A percentile compares a stretch with the other conserved stretches of the same genome.
phyloP scores from a whole-genome alignment of 306 rosid species.

The Quercus mongolica region DNA sequence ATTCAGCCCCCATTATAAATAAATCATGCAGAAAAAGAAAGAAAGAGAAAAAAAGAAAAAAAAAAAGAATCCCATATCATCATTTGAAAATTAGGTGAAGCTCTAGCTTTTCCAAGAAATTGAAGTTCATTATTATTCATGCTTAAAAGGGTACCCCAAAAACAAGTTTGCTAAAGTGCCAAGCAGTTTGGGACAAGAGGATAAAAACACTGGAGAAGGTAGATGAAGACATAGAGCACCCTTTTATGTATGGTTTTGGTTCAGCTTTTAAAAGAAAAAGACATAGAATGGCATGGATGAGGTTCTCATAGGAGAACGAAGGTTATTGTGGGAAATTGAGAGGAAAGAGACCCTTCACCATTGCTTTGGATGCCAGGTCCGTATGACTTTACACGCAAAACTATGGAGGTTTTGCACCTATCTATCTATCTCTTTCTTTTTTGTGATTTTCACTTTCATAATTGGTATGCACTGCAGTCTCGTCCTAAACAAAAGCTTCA shows the following conservation, averaged over 20 bases:
- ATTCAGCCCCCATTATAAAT: too few relatives aligned
- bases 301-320: constrained; percentile 17
- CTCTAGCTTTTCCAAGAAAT: neutral
- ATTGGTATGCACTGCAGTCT: constrained; percentile 33
- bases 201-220: neutral
- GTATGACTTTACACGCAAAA: constrained; percentile 73
- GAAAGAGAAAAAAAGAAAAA: neutral
- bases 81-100: neutral
- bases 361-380: constrained; percentile 55
- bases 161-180: neutral
- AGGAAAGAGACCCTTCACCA: constrained; percentile 39
- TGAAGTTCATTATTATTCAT: neutral
- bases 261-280: constrained; percentile 22
- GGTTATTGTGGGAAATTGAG: constrained; percentile 39
- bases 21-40: neutral
- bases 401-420: constrained; percentile 22
- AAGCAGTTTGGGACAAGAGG: neutral
- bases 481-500: constrained; percentile 36
- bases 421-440: neutral
- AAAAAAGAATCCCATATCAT: neutral
- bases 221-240: neutral
- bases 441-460: constrained; percentile 32
- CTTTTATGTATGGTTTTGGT: neutral
- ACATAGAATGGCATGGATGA: neutral
- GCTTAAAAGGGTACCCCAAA: neutral